Base-by-base conservation (phyloP, 768 basidiomycete genomes). In the Mycena pura region DNA sequence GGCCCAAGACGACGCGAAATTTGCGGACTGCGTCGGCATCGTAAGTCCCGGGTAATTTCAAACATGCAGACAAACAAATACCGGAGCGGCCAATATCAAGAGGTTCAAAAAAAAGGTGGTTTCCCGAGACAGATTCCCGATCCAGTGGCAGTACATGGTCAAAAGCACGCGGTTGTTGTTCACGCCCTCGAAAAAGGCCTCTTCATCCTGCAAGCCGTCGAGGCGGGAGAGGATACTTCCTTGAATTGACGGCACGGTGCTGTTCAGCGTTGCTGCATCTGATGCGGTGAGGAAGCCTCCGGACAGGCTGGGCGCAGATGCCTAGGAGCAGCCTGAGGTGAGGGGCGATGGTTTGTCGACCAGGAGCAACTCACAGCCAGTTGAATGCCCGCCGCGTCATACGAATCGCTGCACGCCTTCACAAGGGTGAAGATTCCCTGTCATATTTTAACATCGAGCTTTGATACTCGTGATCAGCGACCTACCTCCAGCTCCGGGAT, bases 171-270 rank as follows among this genome's bases (percentile, higher is more conserved):
- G 25, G 19, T 29, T 45, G n/a, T 52, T 52, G 58, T 60, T 60
- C 11, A 60, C 58, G 44, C 41, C 22, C 50, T 60, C 58, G 36
- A 52, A 60, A 22, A 60, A 60, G 6, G 41, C 49, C 15, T 46
- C 28, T 15, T 43, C 49, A 1, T 24, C 49, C 28, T 60, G 58
- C 34, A 60, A 31, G 28, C 1, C 22, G 28, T 52, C 32, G n/a
- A 60, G 58, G 32, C 3, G 2, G 19, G 8, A 3, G 34, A 60
- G 49, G 50, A 60, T 52, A 7, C 19, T n/a, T 19, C 2, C 17
- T 34, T 49, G 47, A 29, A 39, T 57, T 13, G 56, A 32, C 2
- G 54, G 54, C 9, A 56, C 44, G 32, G 45, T 47, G 24, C 31
- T 45, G 32, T 55, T 45, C 29, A 55, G 41, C 8, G 25, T 39